These are phyloP conservation scores for Cyclocybe aegerita DNA, from an alignment of 768 basidiomycete genomes.

Conservation along the genomic window DNA sequence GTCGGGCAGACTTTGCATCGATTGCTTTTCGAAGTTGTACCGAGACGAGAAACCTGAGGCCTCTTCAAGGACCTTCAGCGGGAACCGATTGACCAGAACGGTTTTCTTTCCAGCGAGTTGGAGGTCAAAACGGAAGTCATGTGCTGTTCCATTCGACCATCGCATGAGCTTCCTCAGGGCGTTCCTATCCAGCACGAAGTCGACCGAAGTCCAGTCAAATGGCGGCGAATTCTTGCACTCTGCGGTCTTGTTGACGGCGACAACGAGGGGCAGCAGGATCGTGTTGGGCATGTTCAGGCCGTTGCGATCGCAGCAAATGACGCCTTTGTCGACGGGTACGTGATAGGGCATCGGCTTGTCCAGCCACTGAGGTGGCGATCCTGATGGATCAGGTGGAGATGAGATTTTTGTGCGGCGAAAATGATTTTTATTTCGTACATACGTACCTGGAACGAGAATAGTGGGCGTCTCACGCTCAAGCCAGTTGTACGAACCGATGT, in stretches of 20 bases:
- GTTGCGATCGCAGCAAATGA: slow-evolving; percentile 58
- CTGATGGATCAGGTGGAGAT: slow-evolving; percentile 26
- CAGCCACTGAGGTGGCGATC: slow-evolving; percentile 60
- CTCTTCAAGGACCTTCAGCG: no score
- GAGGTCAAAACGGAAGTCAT: no score
- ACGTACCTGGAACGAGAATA: slow-evolving; percentile 49
- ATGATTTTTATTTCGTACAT: background rate
- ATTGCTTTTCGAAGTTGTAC: no score
- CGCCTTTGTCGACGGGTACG: slow-evolving; percentile 54
- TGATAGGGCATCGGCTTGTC: slow-evolving; percentile 46
- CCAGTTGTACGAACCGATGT: slow-evolving; percentile 62
- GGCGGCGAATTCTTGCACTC: slow-evolving; percentile 27
- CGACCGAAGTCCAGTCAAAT: slow-evolving; percentile 34
- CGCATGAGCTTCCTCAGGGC: no score
- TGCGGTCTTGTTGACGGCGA: slow-evolving; percentile 47
- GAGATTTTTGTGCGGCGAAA: background rate
- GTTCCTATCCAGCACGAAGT: no score
- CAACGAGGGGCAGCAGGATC: slow-evolving; percentile 54
- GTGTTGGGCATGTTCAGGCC: slow-evolving; percentile 38
- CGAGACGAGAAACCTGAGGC: no score
- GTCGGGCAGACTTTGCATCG: no score
- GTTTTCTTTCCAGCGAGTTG: no score
- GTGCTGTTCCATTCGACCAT: no score
- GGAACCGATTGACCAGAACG: no score
- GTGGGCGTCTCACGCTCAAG: slow-evolving; percentile 39